Evolutionary conservation across 106 monocot species (phyloP), one percentile per base, ranked within the genome.

Genomic region (Triglochin maritima): DNA sequence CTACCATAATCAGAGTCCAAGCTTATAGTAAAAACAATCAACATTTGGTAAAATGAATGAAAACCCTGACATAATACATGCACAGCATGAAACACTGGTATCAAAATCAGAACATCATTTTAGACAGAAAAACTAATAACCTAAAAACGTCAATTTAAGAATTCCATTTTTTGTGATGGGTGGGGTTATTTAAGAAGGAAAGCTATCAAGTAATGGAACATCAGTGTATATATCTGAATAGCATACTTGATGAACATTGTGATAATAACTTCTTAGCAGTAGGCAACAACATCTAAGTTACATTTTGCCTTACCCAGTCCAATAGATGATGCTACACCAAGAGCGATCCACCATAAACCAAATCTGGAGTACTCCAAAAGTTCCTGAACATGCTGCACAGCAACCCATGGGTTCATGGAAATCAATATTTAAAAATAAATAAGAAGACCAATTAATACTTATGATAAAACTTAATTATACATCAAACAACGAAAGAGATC

Each of bases 321-420:
- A 63, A 63, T 63, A 4, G 63, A 79, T 65, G 79, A 79, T 52
- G 79, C 79, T 45, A 79, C 74, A 54, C 79, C 79, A 60, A 79
- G 74, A 3, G 57, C 65, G 5, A 70, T 48, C 79, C 79, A 79
- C 79, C 79, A 79, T 4, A 79, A 16, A 44, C 45, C 70, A 74
- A 63, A 79, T 60, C 60, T 74, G 43, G 50, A 65, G 49, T 74
- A 79, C 3, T 15, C 49, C 15, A 70, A 56, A 65, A 65, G 50
- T 59, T 79, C 74, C 50, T 74, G 74, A 50, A 65, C 45, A 60
- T 74, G 78, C 78, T 78, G 68, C 56, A 78, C 46, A 57, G 66
- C 50, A 63, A 9, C 46, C 10, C 45, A 47, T 10, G 9, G 43
- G 60, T 9, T n/a, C 29, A 29, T 29, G 29, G 29, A 29, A 29